phyloP scores from a whole-genome alignment of 2,329 filamentous ascomycete species.

The Verticillium alfalfae region DNA sequence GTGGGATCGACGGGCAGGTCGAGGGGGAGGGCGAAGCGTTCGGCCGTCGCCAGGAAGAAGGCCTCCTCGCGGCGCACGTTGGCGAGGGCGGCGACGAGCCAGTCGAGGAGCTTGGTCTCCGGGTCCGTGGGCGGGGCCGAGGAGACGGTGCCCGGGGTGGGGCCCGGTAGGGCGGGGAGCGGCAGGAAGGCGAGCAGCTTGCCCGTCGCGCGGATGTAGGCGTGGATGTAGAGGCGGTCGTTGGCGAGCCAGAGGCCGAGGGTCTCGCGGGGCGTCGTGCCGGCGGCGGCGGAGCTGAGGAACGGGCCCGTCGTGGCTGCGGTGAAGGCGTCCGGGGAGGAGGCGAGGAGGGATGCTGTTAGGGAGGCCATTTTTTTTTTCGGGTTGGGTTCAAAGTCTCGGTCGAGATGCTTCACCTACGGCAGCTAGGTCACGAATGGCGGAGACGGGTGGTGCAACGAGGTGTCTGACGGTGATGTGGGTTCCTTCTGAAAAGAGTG shows the following conservation, averaged over 20 bases:
- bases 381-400: not conserved
- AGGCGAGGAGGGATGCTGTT: conserved; percentile 50
- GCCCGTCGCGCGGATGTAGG: conserved; percentile 63
- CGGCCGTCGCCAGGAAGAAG: conserved; percentile 62
- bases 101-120: conserved; percentile 53
- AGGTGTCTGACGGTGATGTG: not conserved
- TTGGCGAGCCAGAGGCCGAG: conserved; percentile 66
- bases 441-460: not conserved
- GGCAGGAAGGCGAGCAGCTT: conserved; percentile 57
- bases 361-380: conserved; percentile 25
- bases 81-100: conserved; percentile 58
- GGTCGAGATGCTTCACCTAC: too few species aligned
- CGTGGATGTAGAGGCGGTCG: conserved; percentile 66
- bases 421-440: too few species aligned
- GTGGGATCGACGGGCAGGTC: conserved; percentile 18
- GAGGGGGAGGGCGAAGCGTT: conserved; percentile 52
- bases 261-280: conserved; percentile 48
- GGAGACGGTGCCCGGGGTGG: conserved; percentile 12
- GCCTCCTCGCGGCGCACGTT: conserved; percentile 63
- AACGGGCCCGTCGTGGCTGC: conserved; percentile 62
- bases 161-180: conserved; percentile 33
- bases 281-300: conserved; percentile 58
- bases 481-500: too few species aligned
- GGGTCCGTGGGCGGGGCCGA: conserved; percentile 39
- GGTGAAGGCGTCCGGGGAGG: conserved; percentile 38